Conservation (phyloP, 805 yeast genomes). For the Myxozyma nipponensis region DNA sequence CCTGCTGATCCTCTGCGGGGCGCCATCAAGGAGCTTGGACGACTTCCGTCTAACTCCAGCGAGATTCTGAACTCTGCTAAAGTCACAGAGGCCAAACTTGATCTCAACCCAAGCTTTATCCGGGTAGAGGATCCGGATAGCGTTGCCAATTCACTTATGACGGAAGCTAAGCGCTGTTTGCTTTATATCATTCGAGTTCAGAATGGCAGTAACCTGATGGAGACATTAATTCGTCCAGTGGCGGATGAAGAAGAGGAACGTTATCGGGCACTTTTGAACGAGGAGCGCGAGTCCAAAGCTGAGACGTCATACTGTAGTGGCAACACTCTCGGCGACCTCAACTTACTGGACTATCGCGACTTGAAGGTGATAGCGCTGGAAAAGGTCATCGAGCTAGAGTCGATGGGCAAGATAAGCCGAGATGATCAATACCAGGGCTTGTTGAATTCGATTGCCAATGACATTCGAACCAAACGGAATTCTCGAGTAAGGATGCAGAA, state of each 20-base stretch:
- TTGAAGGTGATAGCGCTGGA: constrained; percentile 74
- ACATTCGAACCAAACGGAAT: constrained; percentile 58
- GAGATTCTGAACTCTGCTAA: constrained; percentile 51
- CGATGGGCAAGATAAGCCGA: constrained; percentile 59
- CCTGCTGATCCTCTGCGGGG: constrained; percentile 53
- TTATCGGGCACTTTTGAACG: constrained; percentile 53
- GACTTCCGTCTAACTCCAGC: constrained; percentile 44
- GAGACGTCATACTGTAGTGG: constrained; percentile 28
- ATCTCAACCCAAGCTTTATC: constrained; percentile 55
- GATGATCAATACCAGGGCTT: constrained; percentile 71
- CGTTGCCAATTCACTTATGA: constrained; percentile 54
- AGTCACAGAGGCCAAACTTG: constrained; percentile 51
- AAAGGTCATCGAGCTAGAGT: constrained; percentile 70
- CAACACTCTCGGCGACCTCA: constrained; percentile 16
- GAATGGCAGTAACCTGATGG: constrained; percentile 60
- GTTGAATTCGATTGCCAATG: constrained; percentile 77
- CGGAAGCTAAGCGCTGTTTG: constrained; percentile 80
- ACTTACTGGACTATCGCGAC: constrained; percentile 54
- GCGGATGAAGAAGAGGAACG: constrained; percentile 62
- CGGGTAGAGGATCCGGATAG: constrained; percentile 48
- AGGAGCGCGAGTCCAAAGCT: constrained; percentile 40
- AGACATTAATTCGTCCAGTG: constrained; percentile 64
- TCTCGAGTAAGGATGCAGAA: constrained; percentile 46
- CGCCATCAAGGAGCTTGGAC: constrained; percentile 43
- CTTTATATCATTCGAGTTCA: constrained; percentile 81